Evolutionary conservation across 139 green algal genomes (phyloP), one percentile per base, ranked within the genome.

Genomic region (Pycnococcus provasolii): DNA sequence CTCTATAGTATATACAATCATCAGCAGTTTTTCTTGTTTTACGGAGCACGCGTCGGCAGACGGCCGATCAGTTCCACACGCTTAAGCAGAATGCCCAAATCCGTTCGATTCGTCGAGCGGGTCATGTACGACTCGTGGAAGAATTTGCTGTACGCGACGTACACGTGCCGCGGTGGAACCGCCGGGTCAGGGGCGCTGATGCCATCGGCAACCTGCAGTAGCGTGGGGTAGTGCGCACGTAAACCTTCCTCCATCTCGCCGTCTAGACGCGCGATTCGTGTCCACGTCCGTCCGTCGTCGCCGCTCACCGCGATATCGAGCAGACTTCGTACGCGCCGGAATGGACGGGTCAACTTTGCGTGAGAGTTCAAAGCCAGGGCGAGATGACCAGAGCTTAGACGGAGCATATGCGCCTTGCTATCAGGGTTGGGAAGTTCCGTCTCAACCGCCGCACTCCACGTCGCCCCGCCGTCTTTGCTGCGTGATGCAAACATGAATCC

Each of bases 161-260:
- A 60, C 26, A 26, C 26, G 26, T 26, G 26, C 26, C 15, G 42
- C n/a, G 8, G 55, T 45, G 26, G n/a, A 62, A 13, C 0, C 55
- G 55, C 15, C 26, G 26, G 26, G 26, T 26, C 26, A 26, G 26
- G 26, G 26, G 26, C 26, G 26, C 26, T 26, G 50, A 55, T 11
- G 11, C 50, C 50, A 11, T 60, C 60, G 8, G 11, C 11, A 9
- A 9, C 60, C 60, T 67, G 60, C 4, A 72, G n/a, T 55, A 73
- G 67, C 40, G 67, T 73, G 39, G 67, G 67, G 57, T 73, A 73
- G 57, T 73, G 67, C 8, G 46, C 57, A 42, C 67, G 60, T 4
- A 73, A 40, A 0, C 67, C 67, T 13, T 45, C 41, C 7, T 68
- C 67, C n/a, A 71, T 15, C 45, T 66, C 52, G 58, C 55, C 67